phyloP scores from a whole-genome alignment of 108 stramenopile genomes.

The Skeletonema marinoi region DNA sequence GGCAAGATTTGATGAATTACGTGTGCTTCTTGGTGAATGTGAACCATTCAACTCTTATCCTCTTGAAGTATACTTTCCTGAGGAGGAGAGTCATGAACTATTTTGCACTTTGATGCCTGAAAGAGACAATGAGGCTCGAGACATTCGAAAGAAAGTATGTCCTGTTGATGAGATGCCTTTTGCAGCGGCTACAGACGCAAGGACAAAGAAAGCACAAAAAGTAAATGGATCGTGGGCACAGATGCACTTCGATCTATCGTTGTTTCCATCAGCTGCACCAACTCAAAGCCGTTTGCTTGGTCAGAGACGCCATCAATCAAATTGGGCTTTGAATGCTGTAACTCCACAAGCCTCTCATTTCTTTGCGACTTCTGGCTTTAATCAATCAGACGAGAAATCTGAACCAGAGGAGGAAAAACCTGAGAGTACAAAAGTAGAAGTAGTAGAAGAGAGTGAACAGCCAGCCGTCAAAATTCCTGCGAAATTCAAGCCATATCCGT shows the following conservation, averaged over 20 bases:
- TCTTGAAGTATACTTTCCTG: conserved; percentile 42
- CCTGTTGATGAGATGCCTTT: conserved; percentile 6
- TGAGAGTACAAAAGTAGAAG: not conserved
- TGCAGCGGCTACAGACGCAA: not conserved
- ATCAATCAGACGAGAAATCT: not conserved
- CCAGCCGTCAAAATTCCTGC: conserved; percentile 20
- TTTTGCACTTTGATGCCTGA: conserved; percentile 1
- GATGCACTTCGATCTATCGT: not conserved
- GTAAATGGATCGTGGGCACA: not conserved
- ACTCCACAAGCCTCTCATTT: not conserved
- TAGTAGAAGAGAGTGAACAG: not conserved
- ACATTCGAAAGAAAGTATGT: not conserved
- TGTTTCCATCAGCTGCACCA: not conserved
- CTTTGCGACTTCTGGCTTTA: not conserved
- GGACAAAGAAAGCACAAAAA: not conserved
- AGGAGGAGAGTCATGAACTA: conserved; percentile 12
- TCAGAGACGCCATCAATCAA: not conserved
- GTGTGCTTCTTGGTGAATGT: conserved; percentile 44
- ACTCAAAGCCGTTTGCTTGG: not conserved
- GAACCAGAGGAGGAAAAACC: conserved; percentile 1
- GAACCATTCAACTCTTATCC: conserved; percentile 14
- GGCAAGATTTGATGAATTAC: conserved; percentile 46
- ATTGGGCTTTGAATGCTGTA: conserved; percentile 23
- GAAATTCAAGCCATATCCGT: conserved; percentile 52
- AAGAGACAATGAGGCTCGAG: not conserved